These are phyloP conservation scores for Pseudozyma tsukubaensis DNA, from an alignment of 1,284 basidiomycete genomes.

Conservation along the genomic window DNA sequence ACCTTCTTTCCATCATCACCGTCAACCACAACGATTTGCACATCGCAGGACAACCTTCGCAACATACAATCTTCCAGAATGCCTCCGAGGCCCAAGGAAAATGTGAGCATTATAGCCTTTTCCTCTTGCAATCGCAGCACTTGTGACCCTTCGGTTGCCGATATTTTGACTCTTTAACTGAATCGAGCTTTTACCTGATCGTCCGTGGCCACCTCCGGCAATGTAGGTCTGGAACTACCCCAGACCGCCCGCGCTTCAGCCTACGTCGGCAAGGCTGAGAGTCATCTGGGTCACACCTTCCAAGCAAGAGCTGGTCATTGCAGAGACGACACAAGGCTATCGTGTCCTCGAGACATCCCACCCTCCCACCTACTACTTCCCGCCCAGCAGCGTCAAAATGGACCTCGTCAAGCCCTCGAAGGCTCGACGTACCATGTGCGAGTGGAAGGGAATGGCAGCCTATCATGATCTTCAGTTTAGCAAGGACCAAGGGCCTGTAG, in stretches of 20 bases:
- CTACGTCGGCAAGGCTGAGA: conserved; percentile 50
- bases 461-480: conserved; percentile 60
- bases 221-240: conserved; percentile 64
- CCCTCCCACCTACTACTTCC: conserved; percentile 64
- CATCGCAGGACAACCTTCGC: not conserved
- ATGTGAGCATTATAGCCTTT: conserved; percentile 22
- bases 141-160: not conserved
- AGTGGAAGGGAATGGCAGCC: conserved; percentile 65
- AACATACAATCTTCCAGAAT: conserved; percentile 11
- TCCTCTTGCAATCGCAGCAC: not conserved
- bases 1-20: conserved; percentile 1
- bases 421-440: conserved; percentile 63
- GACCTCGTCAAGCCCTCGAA: conserved; percentile 51
- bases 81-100: conserved; percentile 52
- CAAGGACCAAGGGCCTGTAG: conserved; percentile 39
- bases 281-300: conserved; percentile 60
- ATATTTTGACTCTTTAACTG: not conserved
- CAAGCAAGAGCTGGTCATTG: conserved; percentile 57
- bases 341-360: conserved; percentile 65
- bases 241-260: conserved; percentile 61
- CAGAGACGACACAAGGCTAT: conserved; percentile 62
- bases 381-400: conserved; percentile 51
- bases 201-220: no score
- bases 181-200: not conserved
- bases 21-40: not conserved